phyloP scores from a whole-genome alignment of 257 asterid genomes.

The Eustoma russellianum region DNA sequence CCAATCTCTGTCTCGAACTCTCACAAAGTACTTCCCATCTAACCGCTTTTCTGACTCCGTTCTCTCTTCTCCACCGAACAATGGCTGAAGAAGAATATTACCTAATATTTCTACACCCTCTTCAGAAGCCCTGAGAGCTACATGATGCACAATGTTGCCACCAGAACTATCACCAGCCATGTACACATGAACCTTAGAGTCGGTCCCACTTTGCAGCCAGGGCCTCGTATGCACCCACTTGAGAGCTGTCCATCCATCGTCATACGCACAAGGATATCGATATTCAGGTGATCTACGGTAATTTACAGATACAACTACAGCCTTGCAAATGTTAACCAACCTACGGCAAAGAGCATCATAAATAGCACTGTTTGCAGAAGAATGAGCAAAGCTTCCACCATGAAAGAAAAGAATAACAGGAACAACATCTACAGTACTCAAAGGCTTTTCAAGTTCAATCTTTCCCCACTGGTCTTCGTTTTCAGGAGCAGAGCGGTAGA shows the following conservation, averaged over 20 bases:
- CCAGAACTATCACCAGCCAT: no score
- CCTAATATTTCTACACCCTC: no score
- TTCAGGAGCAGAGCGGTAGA: slow-evolving; percentile 29
- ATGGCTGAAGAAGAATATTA: no score
- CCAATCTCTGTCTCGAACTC: slow-evolving; percentile 39
- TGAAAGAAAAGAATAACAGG: no score
- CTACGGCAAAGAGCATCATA: slow-evolving; percentile 40
- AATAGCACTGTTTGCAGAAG: slow-evolving; percentile 39
- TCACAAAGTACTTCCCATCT: slow-evolving; percentile 35
- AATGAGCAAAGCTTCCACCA: no score
- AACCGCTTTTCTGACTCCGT: slow-evolving; percentile 26
- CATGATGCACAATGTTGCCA: no score
- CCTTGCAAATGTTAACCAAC: slow-evolving; percentile 28
- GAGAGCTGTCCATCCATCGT: slow-evolving; percentile 39
- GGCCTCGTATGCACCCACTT: slow-evolving; percentile 32
- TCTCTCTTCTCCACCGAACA: no score
- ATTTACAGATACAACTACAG: slow-evolving; percentile 32
- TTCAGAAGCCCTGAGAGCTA: no score
- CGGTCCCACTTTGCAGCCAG: slow-evolving; percentile 31
- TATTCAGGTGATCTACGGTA: slow-evolving; percentile 41
- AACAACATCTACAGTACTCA: no score
- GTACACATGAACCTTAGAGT: slow-evolving; percentile 19
- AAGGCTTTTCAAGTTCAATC: no score
- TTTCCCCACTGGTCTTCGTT: no score
- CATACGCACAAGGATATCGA: slow-evolving; percentile 34